Evolutionary conservation across 2,329 filamentous ascomycete genomes (phyloP).

Genomic region (Penicillium sp.): DNA sequence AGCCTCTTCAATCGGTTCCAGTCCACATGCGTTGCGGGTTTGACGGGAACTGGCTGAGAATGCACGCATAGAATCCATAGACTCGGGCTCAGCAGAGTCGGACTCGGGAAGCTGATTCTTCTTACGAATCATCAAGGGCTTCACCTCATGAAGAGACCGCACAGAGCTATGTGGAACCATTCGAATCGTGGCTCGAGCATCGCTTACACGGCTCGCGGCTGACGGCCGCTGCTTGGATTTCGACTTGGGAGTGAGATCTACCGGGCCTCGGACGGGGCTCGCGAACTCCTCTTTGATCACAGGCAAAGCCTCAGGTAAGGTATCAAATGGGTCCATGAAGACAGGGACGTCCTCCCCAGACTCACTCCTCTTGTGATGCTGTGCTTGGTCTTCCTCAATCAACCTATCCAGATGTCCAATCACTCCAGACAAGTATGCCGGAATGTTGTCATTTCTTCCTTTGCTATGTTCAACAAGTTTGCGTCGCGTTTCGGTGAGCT

Average conservation of each 20-base stretch:
- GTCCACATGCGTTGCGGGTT: conserved; percentile 27
- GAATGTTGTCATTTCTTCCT: conserved; percentile 45
- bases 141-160: conserved; percentile 44
- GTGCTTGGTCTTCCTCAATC: conserved; percentile 44
- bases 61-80: conserved; percentile 1
- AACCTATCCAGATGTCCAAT: conserved; percentile 60
- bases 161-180: conserved; percentile 55
- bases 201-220: conserved; percentile 2
- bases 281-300: conserved; percentile 52
- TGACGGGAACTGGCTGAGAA: conserved; percentile 26
- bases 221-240: conserved; percentile 11
- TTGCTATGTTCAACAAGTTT: conserved; percentile 54
- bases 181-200: conserved; percentile 52
- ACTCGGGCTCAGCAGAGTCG: not conserved
- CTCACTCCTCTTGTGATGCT: conserved; percentile 1
- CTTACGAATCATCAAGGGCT: conserved; percentile 58
- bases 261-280: conserved; percentile 10
- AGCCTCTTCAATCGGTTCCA: conserved; percentile 46
- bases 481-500: conserved; percentile 58
- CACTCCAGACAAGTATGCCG: conserved; percentile 56
- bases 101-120: conserved; percentile 15
- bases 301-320: conserved; percentile 38
- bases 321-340: conserved; percentile 19
- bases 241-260: conserved; percentile 10
- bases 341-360: conserved; percentile 6